These are phyloP conservation scores for Globisporangium emineosum DNA, from an alignment of 352 stramenopile genomes.

Conservation along the genomic window DNA sequence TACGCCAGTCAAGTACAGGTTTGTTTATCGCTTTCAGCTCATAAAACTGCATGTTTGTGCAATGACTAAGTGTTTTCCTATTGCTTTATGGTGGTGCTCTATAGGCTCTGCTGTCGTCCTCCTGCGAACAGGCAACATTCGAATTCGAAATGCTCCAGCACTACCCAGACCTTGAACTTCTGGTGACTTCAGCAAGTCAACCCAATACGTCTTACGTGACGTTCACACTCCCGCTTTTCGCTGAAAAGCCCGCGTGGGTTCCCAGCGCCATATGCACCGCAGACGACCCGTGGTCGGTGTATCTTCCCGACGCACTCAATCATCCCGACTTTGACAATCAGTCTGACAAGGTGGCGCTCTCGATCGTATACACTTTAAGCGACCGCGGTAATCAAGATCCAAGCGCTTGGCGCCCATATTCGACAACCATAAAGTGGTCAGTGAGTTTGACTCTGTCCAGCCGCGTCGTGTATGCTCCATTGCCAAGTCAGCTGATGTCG, in stretches of 20 bases:
- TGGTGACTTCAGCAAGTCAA: conserved; percentile 14
- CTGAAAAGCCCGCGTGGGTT: conserved; percentile 22
- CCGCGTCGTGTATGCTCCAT: conserved; percentile 31
- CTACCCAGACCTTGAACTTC: conserved; percentile 27
- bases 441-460: conserved; percentile 30
- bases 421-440: conserved; percentile 28
- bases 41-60: not conserved
- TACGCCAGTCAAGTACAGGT: conserved; percentile 12
- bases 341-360: conserved; percentile 1
- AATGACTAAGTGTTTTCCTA: not conserved
- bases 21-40: not conserved
- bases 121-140: conserved; percentile 27
- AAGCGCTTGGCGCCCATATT: not conserved
- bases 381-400: not conserved
- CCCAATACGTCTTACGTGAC: conserved; percentile 15
- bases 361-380: conserved; percentile 8
- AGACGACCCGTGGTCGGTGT: conserved; percentile 20
- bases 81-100: not conserved
- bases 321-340: conserved; percentile 20
- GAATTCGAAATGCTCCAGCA: conserved; percentile 48
- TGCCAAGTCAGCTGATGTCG: conserved; percentile 26
- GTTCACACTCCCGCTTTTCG: conserved; percentile 38
- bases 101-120: conserved; percentile 10
- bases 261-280: conserved; percentile 7
- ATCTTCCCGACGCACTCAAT: conserved; percentile 27